These are phyloP conservation scores for Lipomyces anomalus DNA, from an alignment of 805 yeast genomes.

Conservation along the genomic window DNA sequence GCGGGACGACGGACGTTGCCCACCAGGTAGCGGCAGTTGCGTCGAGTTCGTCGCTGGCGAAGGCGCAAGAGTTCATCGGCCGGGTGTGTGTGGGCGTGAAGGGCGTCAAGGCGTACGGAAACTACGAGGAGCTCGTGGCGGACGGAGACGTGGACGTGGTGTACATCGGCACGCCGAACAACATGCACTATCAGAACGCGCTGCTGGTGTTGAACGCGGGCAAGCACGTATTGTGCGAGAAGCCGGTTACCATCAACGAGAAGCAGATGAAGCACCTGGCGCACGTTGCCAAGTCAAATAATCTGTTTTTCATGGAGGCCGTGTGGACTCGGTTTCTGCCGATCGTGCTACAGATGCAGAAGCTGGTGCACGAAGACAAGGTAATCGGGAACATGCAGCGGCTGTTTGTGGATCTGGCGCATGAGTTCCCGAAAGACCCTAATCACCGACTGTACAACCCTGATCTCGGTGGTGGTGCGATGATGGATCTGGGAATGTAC, in stretches of 20 bases:
- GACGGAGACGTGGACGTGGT: slow-evolving; percentile 42
- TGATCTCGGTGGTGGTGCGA: slow-evolving; percentile 50
- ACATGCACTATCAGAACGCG: slow-evolving; percentile 43
- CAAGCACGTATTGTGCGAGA: slow-evolving; percentile 50
- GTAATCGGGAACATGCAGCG: slow-evolving; percentile 44
- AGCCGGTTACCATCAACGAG: slow-evolving; percentile 46
- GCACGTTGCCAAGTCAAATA: slow-evolving; percentile 41
- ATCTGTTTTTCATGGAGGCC: slow-evolving; percentile 51
- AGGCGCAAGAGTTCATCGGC: slow-evolving; percentile 27
- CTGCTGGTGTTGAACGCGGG: slow-evolving; percentile 39
- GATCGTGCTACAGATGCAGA: slow-evolving; percentile 34
- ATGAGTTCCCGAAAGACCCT: slow-evolving; percentile 34
- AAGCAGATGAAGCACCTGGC: slow-evolving; percentile 41
- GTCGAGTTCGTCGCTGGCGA: slow-evolving; percentile 26
- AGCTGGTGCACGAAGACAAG: slow-evolving; percentile 38
- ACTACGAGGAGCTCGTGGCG: slow-evolving; percentile 40
- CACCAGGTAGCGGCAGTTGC: slow-evolving; percentile 31
- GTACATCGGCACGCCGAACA: slow-evolving; percentile 44
- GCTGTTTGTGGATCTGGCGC: slow-evolving; percentile 41
- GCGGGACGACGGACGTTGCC: slow-evolving; percentile 27
- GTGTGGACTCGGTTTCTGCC: slow-evolving; percentile 42
- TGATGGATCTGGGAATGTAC: slow-evolving; percentile 53
- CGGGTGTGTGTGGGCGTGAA: slow-evolving; percentile 26
- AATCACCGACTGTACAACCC: slow-evolving; percentile 41
- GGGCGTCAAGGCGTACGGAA: slow-evolving; percentile 21